Evolutionary conservation across 768 basidiomycete genomes (phyloP), one percentile per base, ranked within the genome.

Genomic region (Auriscalpium microsporum): DNA sequence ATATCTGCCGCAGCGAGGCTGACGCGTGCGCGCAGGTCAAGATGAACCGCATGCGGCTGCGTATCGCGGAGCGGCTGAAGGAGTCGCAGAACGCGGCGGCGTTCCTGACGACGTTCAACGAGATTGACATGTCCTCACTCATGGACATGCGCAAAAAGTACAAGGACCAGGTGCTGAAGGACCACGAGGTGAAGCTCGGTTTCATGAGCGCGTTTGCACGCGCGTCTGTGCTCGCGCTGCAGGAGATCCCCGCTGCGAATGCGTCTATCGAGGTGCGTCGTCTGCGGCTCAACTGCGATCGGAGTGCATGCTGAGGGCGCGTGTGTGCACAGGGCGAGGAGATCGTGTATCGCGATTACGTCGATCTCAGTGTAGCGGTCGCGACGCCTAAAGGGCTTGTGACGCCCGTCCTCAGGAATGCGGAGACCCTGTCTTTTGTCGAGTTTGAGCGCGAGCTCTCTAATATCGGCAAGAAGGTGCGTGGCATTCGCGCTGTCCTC

Each of bases 201-300:
- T 98, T 89, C 82, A 99, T 99, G 95, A 88, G 87, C 60, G 94
- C 93, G 47, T 98, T 99, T 66, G 89, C 94, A 45, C 86, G 84
- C 63, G 96, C 96, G 4, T 87, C 82, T 48, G 73, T 80, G 34
- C 74, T 97, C 34, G 92, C 91, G 10, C 74, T 98, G 61, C 80
- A 86, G 70, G 94, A 97, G 73, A 90, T 99, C 60, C 94, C 94
- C 10, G 82, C 83, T 3, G 94, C 92, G 49, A 97, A 99, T 69
- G 95, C 94, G 23, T 85, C 84, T 56, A 95, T 98, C 63, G 94
- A 96, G 65, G 63, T 64, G 17, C 19, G 56, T 55, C 14, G 14
- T 36, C 16, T 53, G 16, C 10, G 14, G 21, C 28, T 13, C 19
- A 46, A 65, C 64, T 28, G 73, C 72, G 57, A 58, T 73, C 75